These are phyloP conservation scores for Podila horticola DNA, from an alignment of 192 early-diverging fungal species.

Conservation along the genomic window DNA sequence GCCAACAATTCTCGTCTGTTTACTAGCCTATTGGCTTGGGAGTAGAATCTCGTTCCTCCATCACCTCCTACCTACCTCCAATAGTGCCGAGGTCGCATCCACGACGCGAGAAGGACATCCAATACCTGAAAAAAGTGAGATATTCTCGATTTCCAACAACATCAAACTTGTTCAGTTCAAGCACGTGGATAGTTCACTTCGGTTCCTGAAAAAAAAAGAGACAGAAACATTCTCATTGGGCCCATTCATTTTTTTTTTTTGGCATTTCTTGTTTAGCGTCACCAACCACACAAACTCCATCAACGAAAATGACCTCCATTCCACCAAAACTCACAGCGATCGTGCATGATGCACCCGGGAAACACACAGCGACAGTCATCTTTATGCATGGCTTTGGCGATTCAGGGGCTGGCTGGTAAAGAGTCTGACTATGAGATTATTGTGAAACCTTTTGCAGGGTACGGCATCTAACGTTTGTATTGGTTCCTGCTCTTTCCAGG, in stretches of 20 bases:
- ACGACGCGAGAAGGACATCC: no score
- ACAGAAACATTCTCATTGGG: no score
- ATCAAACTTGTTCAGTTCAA: background rate
- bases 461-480: background rate
- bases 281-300: background rate
- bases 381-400: slow-evolving; percentile 73
- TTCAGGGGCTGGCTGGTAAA: slow-evolving; percentile 66
- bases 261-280: slow-evolving; percentile 2
- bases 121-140: background rate
- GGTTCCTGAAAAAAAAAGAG: no score
- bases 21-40: no score
- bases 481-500: slow-evolving; percentile 5
- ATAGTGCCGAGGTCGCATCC: no score
- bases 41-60: no score
- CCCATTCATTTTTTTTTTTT: no score
- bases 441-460: background rate
- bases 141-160: slow-evolving; percentile 4
- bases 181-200: no score
- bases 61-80: no score
- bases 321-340: slow-evolving; percentile 45
- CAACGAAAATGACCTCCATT: slow-evolving; percentile 10
- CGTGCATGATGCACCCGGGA: slow-evolving; percentile 44
- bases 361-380: slow-evolving; percentile 67
- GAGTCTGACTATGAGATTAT: background rate
- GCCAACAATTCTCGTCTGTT: no score